A percentile compares a stretch with the other conserved stretches of the same genome.
These are phyloP conservation scores for Xylariaceae sp. DNA, from an alignment of 2,329 filamentous ascomycete genomes.

Conservation along the genomic window DNA sequence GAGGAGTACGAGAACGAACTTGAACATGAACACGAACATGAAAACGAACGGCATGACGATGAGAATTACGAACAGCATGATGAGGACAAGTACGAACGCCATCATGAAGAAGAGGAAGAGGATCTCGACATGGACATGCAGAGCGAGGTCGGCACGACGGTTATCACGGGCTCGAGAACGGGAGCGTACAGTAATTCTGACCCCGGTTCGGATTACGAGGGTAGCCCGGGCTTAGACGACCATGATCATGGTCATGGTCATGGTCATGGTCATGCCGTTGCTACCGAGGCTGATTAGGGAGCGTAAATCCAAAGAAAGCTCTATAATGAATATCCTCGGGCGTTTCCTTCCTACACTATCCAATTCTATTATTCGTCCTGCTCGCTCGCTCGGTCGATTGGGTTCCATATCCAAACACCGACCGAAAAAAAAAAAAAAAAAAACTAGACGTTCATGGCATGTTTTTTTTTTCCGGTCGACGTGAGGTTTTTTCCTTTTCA, in stretches of 20 bases:
- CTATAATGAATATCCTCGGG: no score
- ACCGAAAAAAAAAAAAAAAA: no score
- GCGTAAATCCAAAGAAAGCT: no score
- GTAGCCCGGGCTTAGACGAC: no score
- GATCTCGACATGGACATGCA: constrained; percentile 16
- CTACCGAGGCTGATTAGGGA: not conserved
- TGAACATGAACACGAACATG: constrained; percentile 28
- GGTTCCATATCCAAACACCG: no score
- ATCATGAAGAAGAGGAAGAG: constrained; percentile 18
- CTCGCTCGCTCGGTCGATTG: not conserved
- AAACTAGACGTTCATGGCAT: no score
- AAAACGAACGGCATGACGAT: no score
- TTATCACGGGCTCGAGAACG: constrained; percentile 33
- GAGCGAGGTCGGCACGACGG: constrained; percentile 38
- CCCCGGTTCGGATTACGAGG: constrained; percentile 30
- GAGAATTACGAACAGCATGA: no score
- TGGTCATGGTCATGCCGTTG: not conserved
- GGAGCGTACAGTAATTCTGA: constrained; percentile 10
- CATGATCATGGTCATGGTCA: not conserved
- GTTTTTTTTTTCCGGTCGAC: no score
- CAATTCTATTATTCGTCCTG: no score
- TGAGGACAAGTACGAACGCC: constrained; percentile 24
- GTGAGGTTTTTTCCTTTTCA: no score
- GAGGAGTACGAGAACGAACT: not conserved
- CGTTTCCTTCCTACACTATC: no score